A percentile compares a stretch with the other conserved stretches of the same genome.
phyloP scores from a whole-genome alignment of 768 basidiomycete genomes.

The Lentinus brumalis region DNA sequence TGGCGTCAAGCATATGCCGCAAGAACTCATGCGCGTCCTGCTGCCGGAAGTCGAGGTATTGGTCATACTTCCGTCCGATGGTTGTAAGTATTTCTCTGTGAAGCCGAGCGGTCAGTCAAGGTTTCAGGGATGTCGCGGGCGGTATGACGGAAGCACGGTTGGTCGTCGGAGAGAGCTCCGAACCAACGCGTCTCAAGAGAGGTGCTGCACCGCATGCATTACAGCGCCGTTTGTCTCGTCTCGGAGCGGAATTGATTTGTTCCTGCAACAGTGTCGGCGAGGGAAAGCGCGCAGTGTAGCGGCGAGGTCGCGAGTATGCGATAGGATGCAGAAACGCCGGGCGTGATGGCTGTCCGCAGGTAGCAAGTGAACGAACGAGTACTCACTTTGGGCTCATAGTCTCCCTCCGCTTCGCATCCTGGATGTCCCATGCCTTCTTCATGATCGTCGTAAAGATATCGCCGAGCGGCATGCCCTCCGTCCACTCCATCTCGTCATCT shows the following conservation, averaged over 20 bases:
- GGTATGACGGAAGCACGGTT: background rate
- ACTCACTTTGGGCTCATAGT: conserved; percentile 70
- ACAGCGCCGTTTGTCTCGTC: no score
- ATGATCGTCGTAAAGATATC: conserved; percentile 66
- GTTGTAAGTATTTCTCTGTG: conserved; percentile 61
- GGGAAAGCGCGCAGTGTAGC: background rate
- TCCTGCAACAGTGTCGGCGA: background rate
- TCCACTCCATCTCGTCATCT: conserved; percentile 52
- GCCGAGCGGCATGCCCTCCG: conserved; percentile 66
- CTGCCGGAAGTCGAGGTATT: conserved; percentile 93
- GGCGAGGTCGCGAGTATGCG: background rate
- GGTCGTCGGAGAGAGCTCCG: background rate
- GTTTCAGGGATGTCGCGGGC: background rate
- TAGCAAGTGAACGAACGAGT: background rate
- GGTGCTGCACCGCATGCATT: no score
- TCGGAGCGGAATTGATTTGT: no score
- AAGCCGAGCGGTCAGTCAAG: background rate
- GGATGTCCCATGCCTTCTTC: conserved; percentile 64
- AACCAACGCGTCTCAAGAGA: no score
- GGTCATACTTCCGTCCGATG: conserved; percentile 85
- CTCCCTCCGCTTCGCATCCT: conserved; percentile 51
- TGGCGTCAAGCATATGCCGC: conserved; percentile 84
- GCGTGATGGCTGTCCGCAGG: background rate
- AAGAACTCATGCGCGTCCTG: conserved; percentile 96
- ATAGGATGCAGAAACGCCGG: background rate